Percentiles rank a stretch among this genome's conserved stretches.
Conservation (phyloP, 2,329 filamentous ascomycete genomes). For the Elsinoe perseae region DNA sequence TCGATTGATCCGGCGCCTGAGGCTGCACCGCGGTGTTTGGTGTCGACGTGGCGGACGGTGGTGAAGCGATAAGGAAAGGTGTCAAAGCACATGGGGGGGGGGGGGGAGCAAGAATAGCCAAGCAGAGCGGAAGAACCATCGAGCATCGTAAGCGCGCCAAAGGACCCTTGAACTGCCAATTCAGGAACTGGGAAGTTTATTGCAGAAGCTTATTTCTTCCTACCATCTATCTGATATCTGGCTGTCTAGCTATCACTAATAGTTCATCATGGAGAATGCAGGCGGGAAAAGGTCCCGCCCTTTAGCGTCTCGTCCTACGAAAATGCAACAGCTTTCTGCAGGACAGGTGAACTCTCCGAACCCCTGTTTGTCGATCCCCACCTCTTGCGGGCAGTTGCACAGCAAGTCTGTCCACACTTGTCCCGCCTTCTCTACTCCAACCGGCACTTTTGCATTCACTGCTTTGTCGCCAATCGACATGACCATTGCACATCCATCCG, state of each 20-base stretch:
- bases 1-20: background rate
- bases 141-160: too few species aligned
- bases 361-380: slow-evolving; percentile 52
- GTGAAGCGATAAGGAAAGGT: slow-evolving; percentile 11
- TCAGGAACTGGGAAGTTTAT: slow-evolving; percentile 3
- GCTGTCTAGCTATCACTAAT: background rate
- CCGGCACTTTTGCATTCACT: slow-evolving; percentile 57
- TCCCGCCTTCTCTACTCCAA: slow-evolving; percentile 43
- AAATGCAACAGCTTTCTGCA: slow-evolving; percentile 52
- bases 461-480: slow-evolving; percentile 34
- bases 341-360: slow-evolving; percentile 51
- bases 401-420: slow-evolving; percentile 58
- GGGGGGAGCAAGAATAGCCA: background rate
- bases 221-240: background rate
- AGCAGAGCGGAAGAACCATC: background rate
- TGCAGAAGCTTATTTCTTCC: background rate
- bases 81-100: background rate
- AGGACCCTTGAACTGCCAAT: slow-evolving; percentile 3
- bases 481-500: slow-evolving; percentile 28
- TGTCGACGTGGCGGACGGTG: background rate
- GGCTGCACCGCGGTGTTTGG: background rate
- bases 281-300: slow-evolving; percentile 40
- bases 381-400: slow-evolving; percentile 47
- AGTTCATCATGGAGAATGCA: slow-evolving; percentile 17
- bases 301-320: slow-evolving; percentile 50